Evolutionary conservation across 2,329 filamentous ascomycete species (phyloP).

Genomic region (Colletotrichum lini): DNA sequence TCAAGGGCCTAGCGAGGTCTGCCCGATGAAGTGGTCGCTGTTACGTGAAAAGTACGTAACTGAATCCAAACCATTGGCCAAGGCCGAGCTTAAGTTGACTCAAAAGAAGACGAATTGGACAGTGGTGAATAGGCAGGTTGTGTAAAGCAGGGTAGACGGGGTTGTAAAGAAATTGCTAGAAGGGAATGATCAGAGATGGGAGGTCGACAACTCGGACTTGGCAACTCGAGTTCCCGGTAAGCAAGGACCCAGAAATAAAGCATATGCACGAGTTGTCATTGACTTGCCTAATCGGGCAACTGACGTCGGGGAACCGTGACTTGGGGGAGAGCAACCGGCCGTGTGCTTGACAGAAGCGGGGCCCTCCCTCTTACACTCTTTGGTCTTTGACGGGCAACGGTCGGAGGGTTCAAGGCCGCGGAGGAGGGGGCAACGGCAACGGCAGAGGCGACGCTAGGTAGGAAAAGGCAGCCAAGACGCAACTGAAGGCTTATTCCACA

Average conservation of each 20-base stretch:
- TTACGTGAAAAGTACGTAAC: conserved; percentile 34
- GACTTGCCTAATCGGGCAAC: conserved; percentile 13
- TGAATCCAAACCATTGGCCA: neutral
- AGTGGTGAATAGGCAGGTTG: neutral
- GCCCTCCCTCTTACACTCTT: neutral
- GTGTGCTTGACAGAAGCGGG: too few species aligned
- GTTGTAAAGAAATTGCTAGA: too few species aligned
- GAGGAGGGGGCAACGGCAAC: neutral
- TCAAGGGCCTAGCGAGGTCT: neutral
- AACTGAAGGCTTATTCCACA: neutral
- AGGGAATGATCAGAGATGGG: too few species aligned
- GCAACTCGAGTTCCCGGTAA: neutral
- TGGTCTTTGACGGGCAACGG: too few species aligned
- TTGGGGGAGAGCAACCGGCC: too few species aligned
- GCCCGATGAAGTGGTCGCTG: neutral
- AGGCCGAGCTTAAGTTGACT: neutral
- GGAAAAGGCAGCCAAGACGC: conserved; percentile 28
- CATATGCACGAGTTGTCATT: conserved; percentile 16
- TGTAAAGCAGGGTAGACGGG: neutral
- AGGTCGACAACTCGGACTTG: too few species aligned
- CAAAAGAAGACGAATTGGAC: neutral
- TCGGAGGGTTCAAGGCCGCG: too few species aligned
- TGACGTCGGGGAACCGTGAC: too few species aligned
- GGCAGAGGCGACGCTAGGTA: neutral
- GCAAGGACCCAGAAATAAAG: neutral